Evolutionary conservation across 768 basidiomycete genomes (phyloP).

Genomic region (Tylopilus intermedius): DNA sequence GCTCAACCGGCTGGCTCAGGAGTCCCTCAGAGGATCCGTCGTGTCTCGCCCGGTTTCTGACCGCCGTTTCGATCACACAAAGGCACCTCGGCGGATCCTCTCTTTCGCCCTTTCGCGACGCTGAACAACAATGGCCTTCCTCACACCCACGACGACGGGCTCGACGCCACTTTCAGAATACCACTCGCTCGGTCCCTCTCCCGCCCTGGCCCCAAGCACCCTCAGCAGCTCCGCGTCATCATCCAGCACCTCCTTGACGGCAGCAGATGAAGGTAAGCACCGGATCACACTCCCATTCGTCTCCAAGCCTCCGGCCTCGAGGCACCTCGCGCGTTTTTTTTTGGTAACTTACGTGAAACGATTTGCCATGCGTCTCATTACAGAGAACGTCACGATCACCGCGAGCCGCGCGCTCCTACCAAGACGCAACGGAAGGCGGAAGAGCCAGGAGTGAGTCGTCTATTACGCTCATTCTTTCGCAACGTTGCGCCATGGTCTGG

Average conservation of each 20-base stretch:
- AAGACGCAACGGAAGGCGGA: constrained; percentile 48
- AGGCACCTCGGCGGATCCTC: constrained; percentile 54
- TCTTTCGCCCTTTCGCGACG: constrained; percentile 10
- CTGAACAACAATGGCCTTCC: constrained; percentile 19
- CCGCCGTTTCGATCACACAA: constrained; percentile 31
- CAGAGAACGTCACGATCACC: constrained; percentile 75
- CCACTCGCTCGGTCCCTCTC: constrained; percentile 31
- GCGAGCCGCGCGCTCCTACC: constrained; percentile 40
- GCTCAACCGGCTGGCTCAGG: constrained; percentile 5
- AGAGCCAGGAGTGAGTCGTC: constrained; percentile 61
- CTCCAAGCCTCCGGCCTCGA: constrained; percentile 16
- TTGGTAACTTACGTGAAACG: constrained; percentile 32
- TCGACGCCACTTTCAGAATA: constrained; percentile 32
- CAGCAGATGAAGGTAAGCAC: constrained; percentile 60
- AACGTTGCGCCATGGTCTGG: constrained; percentile 18
- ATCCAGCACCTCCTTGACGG: constrained; percentile 50
- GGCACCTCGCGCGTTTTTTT: constrained; percentile 19
- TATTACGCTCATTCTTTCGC: constrained; percentile 5
- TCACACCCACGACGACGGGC: constrained; percentile 21
- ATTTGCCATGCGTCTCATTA: constrained; percentile 23
- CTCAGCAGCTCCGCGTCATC: constrained; percentile 33
- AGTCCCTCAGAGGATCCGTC: constrained; percentile 40
- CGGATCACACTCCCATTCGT: constrained; percentile 15
- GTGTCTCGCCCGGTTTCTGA: constrained; percentile 37
- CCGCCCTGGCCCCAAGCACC: constrained; percentile 14